Base-by-base conservation (phyloP, 1,284 basidiomycete genomes). In the Salmacisia buchloeana region DNA sequence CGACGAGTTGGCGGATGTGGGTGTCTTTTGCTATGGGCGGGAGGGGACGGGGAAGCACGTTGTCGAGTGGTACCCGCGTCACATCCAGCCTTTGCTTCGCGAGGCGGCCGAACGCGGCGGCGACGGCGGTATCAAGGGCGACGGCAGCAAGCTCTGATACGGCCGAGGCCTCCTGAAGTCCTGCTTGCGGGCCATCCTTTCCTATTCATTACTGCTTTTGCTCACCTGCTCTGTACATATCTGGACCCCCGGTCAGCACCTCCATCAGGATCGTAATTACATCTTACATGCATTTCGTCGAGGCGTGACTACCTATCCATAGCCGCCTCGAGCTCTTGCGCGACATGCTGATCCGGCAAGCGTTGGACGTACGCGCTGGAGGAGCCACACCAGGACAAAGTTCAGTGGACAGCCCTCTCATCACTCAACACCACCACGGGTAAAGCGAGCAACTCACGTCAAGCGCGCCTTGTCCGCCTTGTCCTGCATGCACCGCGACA, bases 41-140 rank as follows among this genome's bases (percentile, higher is more conserved):
- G 64, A 65, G 60, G 71, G 71, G 60, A 66, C 64, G 45, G 74
- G 74, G 13, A 76, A 73, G 46, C 64, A 69, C 46, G 70, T 76
- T 18, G 65, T 67, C 7, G 71, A 72, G 39, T 75, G 69, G 65
- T 75, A 72, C 65, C 60, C 39, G 23, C 60, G 59, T 25, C 68
- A 73, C 33, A 67, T 76, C 49, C 66, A 69, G 9, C 73, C 74
- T 1, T 12, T 73, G 67, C 64, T 76, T 18, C 58, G 57, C 18
- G 69, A 68, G 15, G 70, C 72, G 34, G 68, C 65, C 2, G 56
- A 58, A 46, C 46, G 68, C 4, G 56, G 59, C 34, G 60, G 41
- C 5, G 67, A 67, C 23, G 67, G 63, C 1, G 66, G 66, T 31
- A 63, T 68, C 49, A 18, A 52, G 29, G 66, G 64, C 1, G 58